Base-by-base conservation (phyloP, 352 stramenopile genomes). In the Globisporangium acanthophoron region DNA sequence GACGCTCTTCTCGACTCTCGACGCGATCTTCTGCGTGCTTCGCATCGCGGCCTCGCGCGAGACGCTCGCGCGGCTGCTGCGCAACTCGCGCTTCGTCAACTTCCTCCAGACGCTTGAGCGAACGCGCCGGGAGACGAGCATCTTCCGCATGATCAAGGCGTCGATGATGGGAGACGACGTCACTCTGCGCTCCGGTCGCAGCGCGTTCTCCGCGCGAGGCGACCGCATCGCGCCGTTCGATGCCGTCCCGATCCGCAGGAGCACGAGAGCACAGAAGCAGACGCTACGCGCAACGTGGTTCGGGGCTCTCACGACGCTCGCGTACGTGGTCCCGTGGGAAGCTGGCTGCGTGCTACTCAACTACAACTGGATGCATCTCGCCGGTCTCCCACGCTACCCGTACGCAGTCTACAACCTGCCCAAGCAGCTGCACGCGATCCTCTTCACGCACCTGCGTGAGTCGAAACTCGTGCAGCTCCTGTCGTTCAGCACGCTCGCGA, bases 301-400 rank as follows among this genome's bases (percentile, higher is more conserved):
- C 21, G 41, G 54, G 29, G 18, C 52, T 12, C 13, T 71, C 2
- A 40, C 45, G 11, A 49, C 33, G 50, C 20, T 47, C 18, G 16
- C 49, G 20, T 56, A 51, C 13, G 35, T 54, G 21, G 55, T 78
- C 44, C 78, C 76, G 0, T 83, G 70, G 62, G 74, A 88, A 54
- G 2, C 75, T 4, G 41, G 70, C 18, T 41, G 70, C 0, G 43
- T 46, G 5, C 53, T 64, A 15, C 49, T 66, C 16, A 67, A 78
- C 37, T 66, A 75, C 61, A 85, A 80, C 39, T 55, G 64, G 43
- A 59, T 90, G 27, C 77, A 90, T 50, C 12, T 81, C 8, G 65
- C 82, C 11, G 69, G 74, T 1, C 7, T 74, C 16, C 12, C 66
- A 9, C 67, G 69, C 1, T 64, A 73, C 15, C 37, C 67, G 2